phyloP scores from a whole-genome alignment of 1,284 basidiomycete species.

The Ceraceosorus guamensis region DNA sequence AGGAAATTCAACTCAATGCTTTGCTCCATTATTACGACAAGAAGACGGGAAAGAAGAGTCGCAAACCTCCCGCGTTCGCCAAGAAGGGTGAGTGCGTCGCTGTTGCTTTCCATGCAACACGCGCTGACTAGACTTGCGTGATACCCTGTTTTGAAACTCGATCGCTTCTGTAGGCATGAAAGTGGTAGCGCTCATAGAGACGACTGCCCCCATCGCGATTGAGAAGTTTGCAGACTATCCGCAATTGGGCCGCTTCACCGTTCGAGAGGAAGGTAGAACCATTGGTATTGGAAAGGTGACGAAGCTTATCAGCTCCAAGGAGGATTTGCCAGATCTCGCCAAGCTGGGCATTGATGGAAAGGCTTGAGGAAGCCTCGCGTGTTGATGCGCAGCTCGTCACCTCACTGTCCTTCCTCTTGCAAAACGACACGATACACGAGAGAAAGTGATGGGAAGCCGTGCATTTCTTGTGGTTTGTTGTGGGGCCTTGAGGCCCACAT shows the following conservation, averaged over 20 bases:
- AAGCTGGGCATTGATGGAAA: slow-evolving; percentile 17
- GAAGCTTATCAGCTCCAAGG: slow-evolving; percentile 33
- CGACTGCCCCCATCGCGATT: slow-evolving; percentile 38
- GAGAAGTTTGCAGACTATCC: slow-evolving; percentile 47
- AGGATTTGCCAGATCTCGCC: slow-evolving; percentile 32
- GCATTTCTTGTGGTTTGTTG: too few relatives aligned
- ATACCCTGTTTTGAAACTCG: neutral
- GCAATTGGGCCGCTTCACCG: slow-evolving; percentile 46
- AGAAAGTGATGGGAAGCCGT: too few relatives aligned
- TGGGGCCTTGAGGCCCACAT: too few relatives aligned
- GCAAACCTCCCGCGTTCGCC: slow-evolving; percentile 42
- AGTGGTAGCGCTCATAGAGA: slow-evolving; percentile 45
- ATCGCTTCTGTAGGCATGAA: slow-evolving; percentile 47
- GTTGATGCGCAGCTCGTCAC: too few relatives aligned
- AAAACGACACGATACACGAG: too few relatives aligned
- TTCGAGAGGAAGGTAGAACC: slow-evolving; percentile 46
- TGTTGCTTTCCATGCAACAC: neutral
- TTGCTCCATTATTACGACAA: slow-evolving; percentile 49
- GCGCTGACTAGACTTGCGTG: neutral
- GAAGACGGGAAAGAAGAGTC: slow-evolving; percentile 48
- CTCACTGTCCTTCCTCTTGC: too few relatives aligned
- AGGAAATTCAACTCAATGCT: slow-evolving; percentile 38
- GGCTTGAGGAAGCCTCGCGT: too few relatives aligned
- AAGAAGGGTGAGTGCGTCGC: slow-evolving; percentile 14
- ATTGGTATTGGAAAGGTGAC: slow-evolving; percentile 47